Conservation (phyloP, 495 filamentous ascomycete species). For the Penicillium malachiteum region DNA sequence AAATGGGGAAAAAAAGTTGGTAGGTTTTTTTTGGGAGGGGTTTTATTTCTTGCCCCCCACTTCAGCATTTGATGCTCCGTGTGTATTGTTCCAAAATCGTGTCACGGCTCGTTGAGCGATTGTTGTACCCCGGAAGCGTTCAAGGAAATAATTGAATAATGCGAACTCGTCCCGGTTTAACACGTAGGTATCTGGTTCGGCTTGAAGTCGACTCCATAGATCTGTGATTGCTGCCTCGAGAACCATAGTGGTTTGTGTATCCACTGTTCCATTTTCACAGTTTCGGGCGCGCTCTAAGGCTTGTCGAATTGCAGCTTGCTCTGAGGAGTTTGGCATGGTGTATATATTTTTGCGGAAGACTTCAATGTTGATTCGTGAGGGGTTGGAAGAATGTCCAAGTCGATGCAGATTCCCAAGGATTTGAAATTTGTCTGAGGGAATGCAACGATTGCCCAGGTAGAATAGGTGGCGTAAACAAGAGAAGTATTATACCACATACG, state of each 20-base stretch:
- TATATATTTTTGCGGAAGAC: no score
- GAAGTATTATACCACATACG: conserved; percentile 17
- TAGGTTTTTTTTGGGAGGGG: no score
- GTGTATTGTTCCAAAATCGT: conserved; percentile 50
- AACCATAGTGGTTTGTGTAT: conserved; percentile 48
- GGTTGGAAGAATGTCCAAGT: background rate
- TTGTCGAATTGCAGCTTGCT: conserved; percentile 26
- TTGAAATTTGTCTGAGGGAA: conserved; percentile 8
- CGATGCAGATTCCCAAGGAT: background rate
- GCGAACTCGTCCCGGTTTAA: conserved; percentile 71
- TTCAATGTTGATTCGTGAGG: background rate
- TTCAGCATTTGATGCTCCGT: conserved; percentile 22
- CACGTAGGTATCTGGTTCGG: conserved; percentile 60
- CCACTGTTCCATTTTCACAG: conserved; percentile 54
- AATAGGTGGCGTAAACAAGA: conserved; percentile 6
- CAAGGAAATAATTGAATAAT: conserved; percentile 72
- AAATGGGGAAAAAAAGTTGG: no score
- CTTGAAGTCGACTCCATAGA: conserved; percentile 62
- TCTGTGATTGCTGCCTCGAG: conserved; percentile 57
- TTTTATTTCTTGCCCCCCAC: conserved; percentile 25
- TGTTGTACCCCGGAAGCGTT: conserved; percentile 48
- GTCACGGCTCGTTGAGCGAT: conserved; percentile 44
- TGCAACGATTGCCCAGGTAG: no score
- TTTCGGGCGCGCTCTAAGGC: conserved; percentile 70
- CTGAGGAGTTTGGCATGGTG: conserved; percentile 22